Base-by-base conservation (phyloP, 495 filamentous ascomycete species). In the Trichoderma asperelloides region DNA sequence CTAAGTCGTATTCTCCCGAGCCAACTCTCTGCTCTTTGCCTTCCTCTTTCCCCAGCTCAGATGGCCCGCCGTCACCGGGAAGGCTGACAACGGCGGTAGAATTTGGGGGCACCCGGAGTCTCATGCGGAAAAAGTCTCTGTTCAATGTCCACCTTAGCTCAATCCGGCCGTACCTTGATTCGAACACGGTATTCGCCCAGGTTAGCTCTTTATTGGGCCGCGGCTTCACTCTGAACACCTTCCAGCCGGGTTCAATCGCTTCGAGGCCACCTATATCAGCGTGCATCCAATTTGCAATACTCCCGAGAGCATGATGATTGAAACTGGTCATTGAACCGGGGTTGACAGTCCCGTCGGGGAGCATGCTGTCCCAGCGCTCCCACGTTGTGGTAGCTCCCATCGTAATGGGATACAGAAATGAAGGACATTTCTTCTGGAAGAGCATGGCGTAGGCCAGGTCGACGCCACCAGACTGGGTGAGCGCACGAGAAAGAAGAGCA, bases 331-430 rank as follows among this genome's bases (percentile, higher is more conserved):
- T 83, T 37, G 75, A 63, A 2, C 78, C 80, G 0, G 81, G 78
- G 65, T 84, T 83, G 15, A 83, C 70, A 25, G 55, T 70, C 2
- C 80, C 79, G 65, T 84, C 77, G 0, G 74, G 72, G 6, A 81
- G 69, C 72, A 84, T 78, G 62, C 75, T 78, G 68, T 83, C 80
- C 81, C 82, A 83, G 1, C 82, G 74, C 70, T 84, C 80, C 81
- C 80, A 83, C n/a, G 78, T 77, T 0, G 80, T 81, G 3, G 81
- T 84, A 0, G 77, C 80, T 18, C 80, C 81, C 78, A 81, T 81
- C 6, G 73, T 71, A 5, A 84, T 73, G 7, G 76, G 80, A 69
- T 81, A 83, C 64, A 84, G 69, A 81, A 80, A 83, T 6, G 72
- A 78, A 21, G 81, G 78, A 45, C 75, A 70, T 30, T 62, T 65